A percentile compares a stretch with the other conserved stretches of the same genome.
phyloP scores from a whole-genome alignment of 805 yeast species.

The Metschnikowia amazonensis region DNA sequence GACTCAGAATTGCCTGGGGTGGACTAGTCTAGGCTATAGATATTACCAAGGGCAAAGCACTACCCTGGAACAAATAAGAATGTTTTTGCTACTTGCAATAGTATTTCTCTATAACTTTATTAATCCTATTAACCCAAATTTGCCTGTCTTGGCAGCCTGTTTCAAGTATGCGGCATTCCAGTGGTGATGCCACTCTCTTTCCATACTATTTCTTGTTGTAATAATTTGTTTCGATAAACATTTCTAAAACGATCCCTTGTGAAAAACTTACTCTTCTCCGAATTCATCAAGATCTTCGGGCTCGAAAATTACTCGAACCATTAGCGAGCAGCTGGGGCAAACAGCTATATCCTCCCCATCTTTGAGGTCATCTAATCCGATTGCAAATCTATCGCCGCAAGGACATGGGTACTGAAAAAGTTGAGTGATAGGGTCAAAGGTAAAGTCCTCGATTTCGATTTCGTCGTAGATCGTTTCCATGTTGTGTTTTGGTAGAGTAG shows the following conservation, averaged over 20 bases:
- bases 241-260: no score
- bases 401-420: constrained; percentile 95
- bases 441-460: constrained; percentile 95
- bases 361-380: constrained; percentile 73
- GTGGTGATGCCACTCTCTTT: neutral
- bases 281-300: constrained; percentile 51
- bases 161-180: neutral
- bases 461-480: constrained; percentile 81
- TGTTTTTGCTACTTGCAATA: no score
- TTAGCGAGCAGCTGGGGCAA: constrained; percentile 92
- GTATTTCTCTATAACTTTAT: neutral
- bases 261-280: constrained; percentile 5
- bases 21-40: no score
- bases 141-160: neutral
- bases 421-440: constrained; percentile 78
- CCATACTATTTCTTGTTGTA: no score
- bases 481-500: neutral
- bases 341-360: constrained; percentile 95
- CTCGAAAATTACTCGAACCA: constrained; percentile 90
- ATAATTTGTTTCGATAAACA: neutral
- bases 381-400: constrained; percentile 93
- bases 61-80: no score
- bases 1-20: no score
- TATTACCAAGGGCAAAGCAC: no score
- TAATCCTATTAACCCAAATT: neutral